Conservation (phyloP, 148 eudicot genomes). For the Rhododendron ferrugineum region DNA sequence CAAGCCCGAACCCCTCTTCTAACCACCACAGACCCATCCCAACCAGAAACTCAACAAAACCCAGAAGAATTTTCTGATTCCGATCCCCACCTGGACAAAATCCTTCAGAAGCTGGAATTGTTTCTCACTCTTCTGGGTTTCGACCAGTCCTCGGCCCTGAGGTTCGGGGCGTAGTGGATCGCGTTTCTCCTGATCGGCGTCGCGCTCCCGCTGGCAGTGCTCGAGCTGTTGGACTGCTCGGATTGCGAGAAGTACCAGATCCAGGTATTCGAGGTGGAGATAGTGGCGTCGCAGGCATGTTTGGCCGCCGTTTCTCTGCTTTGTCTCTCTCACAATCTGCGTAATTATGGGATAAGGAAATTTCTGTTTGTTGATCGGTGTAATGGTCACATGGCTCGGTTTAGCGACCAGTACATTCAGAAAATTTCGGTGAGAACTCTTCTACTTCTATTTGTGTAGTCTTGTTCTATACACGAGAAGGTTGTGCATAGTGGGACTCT, state of each 20-base stretch:
- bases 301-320: conserved; percentile 56
- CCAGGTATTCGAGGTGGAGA: conserved; percentile 56
- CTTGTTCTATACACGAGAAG: background rate
- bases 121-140: conserved; percentile 32
- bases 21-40: conserved; percentile 7
- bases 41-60: background rate
- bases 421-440: conserved; percentile 50
- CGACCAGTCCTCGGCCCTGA: conserved; percentile 19
- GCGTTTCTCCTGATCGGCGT: conserved; percentile 44
- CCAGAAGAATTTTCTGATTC: conserved; percentile 13
- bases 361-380: conserved; percentile 66
- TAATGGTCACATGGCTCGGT: conserved; percentile 40
- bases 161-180: conserved; percentile 35
- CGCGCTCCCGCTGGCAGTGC: conserved; percentile 35
- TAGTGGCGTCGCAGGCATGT: conserved; percentile 46
- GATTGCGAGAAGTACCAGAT: conserved; percentile 41
- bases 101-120: conserved; percentile 25
- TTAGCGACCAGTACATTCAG: conserved; percentile 41
- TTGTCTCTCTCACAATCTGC: conserved; percentile 53
- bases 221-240: conserved; percentile 37
- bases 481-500: too few species aligned
- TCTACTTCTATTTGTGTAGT: background rate
- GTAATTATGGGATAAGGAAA: conserved; percentile 64
- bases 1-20: conserved; percentile 16
- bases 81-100: conserved; percentile 25